These are phyloP conservation scores for Melampsora abietis-canadensis DNA, from an alignment of 1,284 basidiomycete genomes.

Conservation along the genomic window DNA sequence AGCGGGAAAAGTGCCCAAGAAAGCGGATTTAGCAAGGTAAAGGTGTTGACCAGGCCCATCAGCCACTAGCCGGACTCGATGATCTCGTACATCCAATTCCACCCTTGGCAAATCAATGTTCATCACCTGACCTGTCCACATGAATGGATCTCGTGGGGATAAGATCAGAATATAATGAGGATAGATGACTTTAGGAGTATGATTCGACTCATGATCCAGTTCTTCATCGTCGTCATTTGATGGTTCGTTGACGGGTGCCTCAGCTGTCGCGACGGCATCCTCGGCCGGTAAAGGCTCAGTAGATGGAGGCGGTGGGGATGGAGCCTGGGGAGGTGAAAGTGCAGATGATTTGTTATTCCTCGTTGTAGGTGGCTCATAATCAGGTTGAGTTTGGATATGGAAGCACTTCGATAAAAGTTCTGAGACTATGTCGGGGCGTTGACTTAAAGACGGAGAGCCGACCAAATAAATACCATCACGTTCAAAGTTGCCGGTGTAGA, in stretches of 20 bases:
- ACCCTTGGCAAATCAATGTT: conserved; percentile 56
- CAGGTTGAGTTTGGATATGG: conserved; percentile 53
- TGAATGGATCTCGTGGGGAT: conserved; percentile 79
- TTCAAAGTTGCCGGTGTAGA: conserved; percentile 85
- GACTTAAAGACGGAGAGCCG: conserved; percentile 75
- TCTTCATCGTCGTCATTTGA: conserved; percentile 48
- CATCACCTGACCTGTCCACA: conserved; percentile 87
- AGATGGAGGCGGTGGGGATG: conserved; percentile 21
- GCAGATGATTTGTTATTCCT: conserved; percentile 62
- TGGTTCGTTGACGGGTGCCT: conserved; percentile 1
- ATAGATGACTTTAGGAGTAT: conserved; percentile 49
- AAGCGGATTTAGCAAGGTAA: conserved; percentile 36
- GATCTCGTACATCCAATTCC: conserved; percentile 70
- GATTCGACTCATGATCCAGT: conserved; percentile 50
- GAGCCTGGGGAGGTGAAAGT: conserved; percentile 56
- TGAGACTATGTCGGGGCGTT: conserved; percentile 75
- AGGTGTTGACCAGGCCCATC: conserved; percentile 54
- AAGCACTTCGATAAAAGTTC: conserved; percentile 80
- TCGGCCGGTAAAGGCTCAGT: conserved; percentile 15
- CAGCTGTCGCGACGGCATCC: neutral
- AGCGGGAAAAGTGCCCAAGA: conserved; percentile 44
- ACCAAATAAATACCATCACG: conserved; percentile 91
- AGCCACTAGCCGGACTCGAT: conserved; percentile 59
- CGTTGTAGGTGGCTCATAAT: conserved; percentile 48
- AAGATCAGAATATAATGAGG: conserved; percentile 75